Conservation (phyloP, 2,329 filamentous ascomycete genomes). For the Trichoderma atrobrunneum region DNA sequence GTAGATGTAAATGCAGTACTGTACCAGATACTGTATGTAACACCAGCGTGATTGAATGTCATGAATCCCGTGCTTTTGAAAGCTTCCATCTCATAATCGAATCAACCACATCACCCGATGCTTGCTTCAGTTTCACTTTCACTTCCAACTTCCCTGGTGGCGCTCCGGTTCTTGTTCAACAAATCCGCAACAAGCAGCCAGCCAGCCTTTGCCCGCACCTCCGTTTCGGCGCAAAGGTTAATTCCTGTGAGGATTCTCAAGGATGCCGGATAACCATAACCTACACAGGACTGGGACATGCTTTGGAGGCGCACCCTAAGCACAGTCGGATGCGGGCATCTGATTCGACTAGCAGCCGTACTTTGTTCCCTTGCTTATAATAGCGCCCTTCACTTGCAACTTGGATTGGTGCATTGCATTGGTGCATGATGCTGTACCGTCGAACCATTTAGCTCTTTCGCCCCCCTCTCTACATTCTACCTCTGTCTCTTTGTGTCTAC, state of each 20-base stretch:
- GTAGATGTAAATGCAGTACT: too few relatives aligned
- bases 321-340: background rate
- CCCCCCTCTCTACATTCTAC: background rate
- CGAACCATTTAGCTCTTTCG: background rate
- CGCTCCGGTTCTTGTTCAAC: background rate
- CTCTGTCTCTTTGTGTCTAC: background rate
- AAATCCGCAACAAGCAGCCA: background rate
- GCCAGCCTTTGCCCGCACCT: background rate
- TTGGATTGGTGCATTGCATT: background rate
- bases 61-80: background rate
- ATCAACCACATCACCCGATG: background rate
- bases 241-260: background rate
- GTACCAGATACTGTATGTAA: background rate
- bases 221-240: background rate
- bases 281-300: background rate
- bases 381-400: background rate
- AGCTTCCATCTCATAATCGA: background rate
- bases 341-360: background rate
- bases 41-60: background rate
- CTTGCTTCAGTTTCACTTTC: too few relatives aligned
- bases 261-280: background rate
- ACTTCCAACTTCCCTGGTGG: background rate
- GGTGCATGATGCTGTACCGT: background rate
- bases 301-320: constrained; percentile 1
- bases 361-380: background rate